Base-by-base conservation (phyloP, 2,329 filamentous ascomycete genomes). In the Lecanicillium sp. region DNA sequence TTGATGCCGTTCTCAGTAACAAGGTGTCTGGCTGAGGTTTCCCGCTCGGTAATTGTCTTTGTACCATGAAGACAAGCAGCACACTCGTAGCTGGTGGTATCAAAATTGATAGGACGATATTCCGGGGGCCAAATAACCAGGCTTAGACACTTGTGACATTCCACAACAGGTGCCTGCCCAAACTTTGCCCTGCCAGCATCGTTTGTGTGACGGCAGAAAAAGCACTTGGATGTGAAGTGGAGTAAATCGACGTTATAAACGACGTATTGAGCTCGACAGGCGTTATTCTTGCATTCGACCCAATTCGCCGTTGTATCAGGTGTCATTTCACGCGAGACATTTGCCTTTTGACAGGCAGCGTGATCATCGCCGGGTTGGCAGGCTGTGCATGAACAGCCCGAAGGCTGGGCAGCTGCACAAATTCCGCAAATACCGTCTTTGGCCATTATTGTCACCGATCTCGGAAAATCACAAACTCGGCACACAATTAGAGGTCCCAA, bases 361-460 rank as follows among this genome's bases (percentile, higher is more conserved):
- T n/a, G n/a, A n/a, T n/a, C n/a, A n/a, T n/a, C n/a, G n/a, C n/a
- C n/a, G n/a, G n/a, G n/a, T n/a, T n/a, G n/a, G n/a, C n/a, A n/a
- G n/a, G n/a, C n/a, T n/a, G n/a, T n/a, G n/a, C n/a, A n/a, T n/a
- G n/a, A n/a, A n/a, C n/a, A n/a, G n/a, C n/a, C n/a, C n/a, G n/a
- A n/a, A n/a, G n/a, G n/a, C n/a, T n/a, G n/a, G n/a, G n/a, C n/a
- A 6, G 45, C 15, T 7, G 12, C 43, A 37, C 69, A 74, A 7
- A 66, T 39, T 3, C 69, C 69, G 39, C 69, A 72, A 11, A 59
- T 35, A 1, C 56, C 53, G 8, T 54, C 45, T 1, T 43, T 17
- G 1, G 54, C 57, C 69, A 73, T 73, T 10, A 72, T 54, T 6
- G 68, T 71, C 14, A 73, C 67, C 0, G 69, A 73, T 5, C 69